Evolutionary conservation across 805 yeast genomes (phyloP).

Genomic region (Wickerhamomyces sydowiorum): DNA sequence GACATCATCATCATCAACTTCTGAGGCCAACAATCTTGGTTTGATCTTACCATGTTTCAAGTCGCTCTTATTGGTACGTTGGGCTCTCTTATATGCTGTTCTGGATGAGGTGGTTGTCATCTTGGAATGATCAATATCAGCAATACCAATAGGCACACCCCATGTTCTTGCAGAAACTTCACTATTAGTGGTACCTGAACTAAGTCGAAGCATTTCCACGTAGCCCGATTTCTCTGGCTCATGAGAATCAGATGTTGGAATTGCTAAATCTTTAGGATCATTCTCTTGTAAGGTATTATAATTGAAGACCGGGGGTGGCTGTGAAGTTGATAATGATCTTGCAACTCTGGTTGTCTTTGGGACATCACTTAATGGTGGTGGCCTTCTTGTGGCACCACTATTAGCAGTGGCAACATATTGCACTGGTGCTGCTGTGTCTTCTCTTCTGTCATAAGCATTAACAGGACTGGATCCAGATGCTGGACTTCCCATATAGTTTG

Average conservation of each 20-base stretch:
- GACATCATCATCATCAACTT: constrained; percentile 60
- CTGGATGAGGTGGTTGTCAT: constrained; percentile 9
- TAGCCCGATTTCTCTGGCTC: constrained; percentile 49
- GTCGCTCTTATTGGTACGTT: constrained; percentile 28
- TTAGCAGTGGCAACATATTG: constrained; percentile 12
- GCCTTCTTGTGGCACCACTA: constrained; percentile 22
- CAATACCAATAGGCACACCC: constrained; percentile 51
- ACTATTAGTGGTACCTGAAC: constrained; percentile 43
- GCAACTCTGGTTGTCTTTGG: constrained; percentile 29
- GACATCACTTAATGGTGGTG: constrained; percentile 31
- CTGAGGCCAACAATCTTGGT: constrained; percentile 67
- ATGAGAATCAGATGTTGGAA: constrained; percentile 12
- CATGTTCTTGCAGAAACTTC: constrained; percentile 40
- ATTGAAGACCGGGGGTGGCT: constrained; percentile 6
- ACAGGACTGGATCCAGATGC: constrained; percentile 3
- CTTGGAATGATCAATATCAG: constrained; percentile 35
- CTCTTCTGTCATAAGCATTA: constrained; percentile 33
- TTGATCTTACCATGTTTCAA: constrained; percentile 58
- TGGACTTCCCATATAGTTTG: constrained; percentile 3
- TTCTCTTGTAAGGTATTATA: neutral
- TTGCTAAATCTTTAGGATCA: neutral
- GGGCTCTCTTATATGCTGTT: constrained; percentile 10
- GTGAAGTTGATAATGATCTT: constrained; percentile 28
- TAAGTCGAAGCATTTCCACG: constrained; percentile 36
- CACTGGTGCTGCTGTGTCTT: constrained; percentile 28